phyloP scores from a whole-genome alignment of 768 basidiomycete genomes.

The Suillus paluster region DNA sequence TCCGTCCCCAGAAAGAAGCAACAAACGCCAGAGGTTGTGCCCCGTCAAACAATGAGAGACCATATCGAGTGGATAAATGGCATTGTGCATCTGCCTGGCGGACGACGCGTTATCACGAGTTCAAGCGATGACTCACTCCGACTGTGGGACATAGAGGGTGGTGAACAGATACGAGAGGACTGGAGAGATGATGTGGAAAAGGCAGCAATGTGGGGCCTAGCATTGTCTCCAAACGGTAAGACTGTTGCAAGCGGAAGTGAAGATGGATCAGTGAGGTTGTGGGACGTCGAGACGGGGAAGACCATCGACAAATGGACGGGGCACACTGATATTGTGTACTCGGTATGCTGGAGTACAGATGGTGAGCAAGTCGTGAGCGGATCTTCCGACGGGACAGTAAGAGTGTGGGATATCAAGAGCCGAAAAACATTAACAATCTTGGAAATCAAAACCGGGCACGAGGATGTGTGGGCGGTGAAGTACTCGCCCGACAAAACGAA shows the following conservation, averaged over 20 bases:
- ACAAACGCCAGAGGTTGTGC: background rate
- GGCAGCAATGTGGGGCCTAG: background rate
- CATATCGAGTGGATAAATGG: background rate
- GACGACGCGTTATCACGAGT: background rate
- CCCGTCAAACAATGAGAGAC: background rate
- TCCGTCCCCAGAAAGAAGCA: background rate
- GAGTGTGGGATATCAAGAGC: background rate
- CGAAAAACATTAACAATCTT: background rate
- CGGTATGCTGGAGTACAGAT: background rate
- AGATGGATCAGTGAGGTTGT: background rate
- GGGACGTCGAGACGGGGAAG: background rate
- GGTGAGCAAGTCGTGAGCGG: background rate
- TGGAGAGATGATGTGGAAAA: background rate
- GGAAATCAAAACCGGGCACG: background rate
- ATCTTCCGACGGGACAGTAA: background rate
- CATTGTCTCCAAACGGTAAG: background rate
- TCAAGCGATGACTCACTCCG: background rate
- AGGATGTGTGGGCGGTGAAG: background rate
- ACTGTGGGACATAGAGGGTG: background rate
- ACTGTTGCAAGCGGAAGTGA: background rate
- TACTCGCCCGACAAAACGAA: background rate
- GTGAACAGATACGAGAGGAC: background rate
- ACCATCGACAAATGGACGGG: background rate
- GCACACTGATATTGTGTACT: background rate
- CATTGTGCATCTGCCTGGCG: background rate